Conservation (phyloP, 331 rosid species). For the Cydonia oblonga region DNA sequence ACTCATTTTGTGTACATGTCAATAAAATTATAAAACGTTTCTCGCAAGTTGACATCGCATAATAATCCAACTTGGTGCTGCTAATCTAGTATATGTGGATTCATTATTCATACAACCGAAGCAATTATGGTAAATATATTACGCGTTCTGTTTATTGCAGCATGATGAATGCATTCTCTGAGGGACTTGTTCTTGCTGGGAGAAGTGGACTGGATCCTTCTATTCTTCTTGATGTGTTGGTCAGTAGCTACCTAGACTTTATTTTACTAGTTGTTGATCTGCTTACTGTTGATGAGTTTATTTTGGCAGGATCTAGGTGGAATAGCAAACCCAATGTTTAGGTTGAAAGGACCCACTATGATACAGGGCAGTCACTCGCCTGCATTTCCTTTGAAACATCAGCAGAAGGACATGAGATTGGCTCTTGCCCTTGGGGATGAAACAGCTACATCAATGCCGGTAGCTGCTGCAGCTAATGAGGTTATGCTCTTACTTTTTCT, state of each 20-base stretch:
- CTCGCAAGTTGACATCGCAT: not conserved
- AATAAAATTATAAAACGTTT: not conserved
- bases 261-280: not conserved
- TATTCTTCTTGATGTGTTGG: slow-evolving; percentile 73
- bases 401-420: slow-evolving; percentile 88
- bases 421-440: slow-evolving; percentile 87
- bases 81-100: not conserved
- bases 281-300: slow-evolving; percentile 3
- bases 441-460: slow-evolving; percentile 64
- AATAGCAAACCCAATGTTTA: slow-evolving; percentile 64
- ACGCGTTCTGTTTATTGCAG: slow-evolving; percentile 24
- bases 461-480: slow-evolving; percentile 88
- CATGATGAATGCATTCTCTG: slow-evolving; percentile 83
- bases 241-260: slow-evolving; percentile 14
- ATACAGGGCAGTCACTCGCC: slow-evolving; percentile 52
- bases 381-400: slow-evolving; percentile 86
- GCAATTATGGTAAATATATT: not conserved
- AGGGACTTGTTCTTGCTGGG: slow-evolving; percentile 62
- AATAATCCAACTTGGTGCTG: not conserved
- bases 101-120: not conserved
- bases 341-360: slow-evolving; percentile 71
- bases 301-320: slow-evolving; percentile 60
- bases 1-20: too few relatives aligned
- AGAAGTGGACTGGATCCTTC: slow-evolving; percentile 56
- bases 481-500: slow-evolving; percentile 14